Percentiles rank a stretch among this genome's conserved stretches.
phyloP scores from a whole-genome alignment of 177 flowering plant genomes.

The Vitis hybrid region DNA sequence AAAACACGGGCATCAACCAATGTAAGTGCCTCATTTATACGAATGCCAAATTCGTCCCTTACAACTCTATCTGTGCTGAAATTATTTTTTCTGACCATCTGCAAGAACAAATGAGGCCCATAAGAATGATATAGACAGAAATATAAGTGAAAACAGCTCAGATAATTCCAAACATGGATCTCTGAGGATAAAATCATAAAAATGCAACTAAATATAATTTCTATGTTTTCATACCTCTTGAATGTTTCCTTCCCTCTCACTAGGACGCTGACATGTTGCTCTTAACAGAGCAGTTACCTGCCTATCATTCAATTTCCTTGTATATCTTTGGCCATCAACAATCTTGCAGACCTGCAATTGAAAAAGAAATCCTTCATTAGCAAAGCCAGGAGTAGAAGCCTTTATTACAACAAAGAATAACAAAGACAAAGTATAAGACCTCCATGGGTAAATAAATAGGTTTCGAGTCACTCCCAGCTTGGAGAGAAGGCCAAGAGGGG shows the following conservation, averaged over 20 bases:
- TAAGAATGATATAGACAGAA: not conserved
- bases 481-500: constrained; percentile 43
- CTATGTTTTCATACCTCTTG: constrained; percentile 25
- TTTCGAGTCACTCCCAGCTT: constrained; percentile 50
- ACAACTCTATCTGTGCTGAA: constrained; percentile 32
- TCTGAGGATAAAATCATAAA: too few species aligned
- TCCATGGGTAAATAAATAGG: constrained; percentile 75
- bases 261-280: constrained; percentile 76
- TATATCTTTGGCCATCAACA: constrained; percentile 56
- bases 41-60: constrained; percentile 60
- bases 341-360: constrained; percentile 60
- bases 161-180: too few species aligned
- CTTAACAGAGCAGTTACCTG: constrained; percentile 64
- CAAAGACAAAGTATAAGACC: constrained; percentile 33
- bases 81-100: constrained; percentile 39
- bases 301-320: constrained; percentile 62
- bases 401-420: not conserved
- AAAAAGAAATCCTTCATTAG: not conserved
- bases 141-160: not conserved
- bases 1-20: constrained; percentile 68
- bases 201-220: too few species aligned
- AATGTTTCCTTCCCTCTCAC: constrained; percentile 36
- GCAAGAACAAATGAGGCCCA: not conserved
- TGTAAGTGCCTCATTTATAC: constrained; percentile 28
- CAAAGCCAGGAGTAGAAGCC: not conserved